Conservation (phyloP, 306 rosid species). For the Sophora flavescens region DNA sequence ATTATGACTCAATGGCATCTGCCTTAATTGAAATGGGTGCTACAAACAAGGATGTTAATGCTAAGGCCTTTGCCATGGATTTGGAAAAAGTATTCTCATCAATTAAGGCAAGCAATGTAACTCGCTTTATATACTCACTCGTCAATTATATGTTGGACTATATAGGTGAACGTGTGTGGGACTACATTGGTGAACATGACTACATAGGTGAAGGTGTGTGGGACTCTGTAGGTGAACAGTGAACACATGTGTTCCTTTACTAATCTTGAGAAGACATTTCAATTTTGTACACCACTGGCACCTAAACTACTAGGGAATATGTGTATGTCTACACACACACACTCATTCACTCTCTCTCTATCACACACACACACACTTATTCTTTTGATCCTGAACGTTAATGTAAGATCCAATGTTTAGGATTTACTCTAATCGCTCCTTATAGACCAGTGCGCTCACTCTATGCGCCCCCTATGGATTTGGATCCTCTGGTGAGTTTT, state of each 20-base stretch:
- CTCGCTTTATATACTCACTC: background rate
- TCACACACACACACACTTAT: background rate
- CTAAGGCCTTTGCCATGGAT: slow-evolving; percentile 80
- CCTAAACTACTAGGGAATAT: slow-evolving; percentile 16
- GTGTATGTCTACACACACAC: background rate
- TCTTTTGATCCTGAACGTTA: slow-evolving; percentile 10
- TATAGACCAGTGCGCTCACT: background rate
- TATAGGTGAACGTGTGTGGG: background rate
- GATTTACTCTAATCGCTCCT: slow-evolving; percentile 22
- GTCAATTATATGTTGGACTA: background rate
- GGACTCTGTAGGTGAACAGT: background rate
- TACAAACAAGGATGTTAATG: slow-evolving; percentile 71
- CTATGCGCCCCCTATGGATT: background rate
- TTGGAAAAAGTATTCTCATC: slow-evolving; percentile 85
- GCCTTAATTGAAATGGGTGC: slow-evolving; percentile 98
- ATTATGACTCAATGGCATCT: slow-evolving; percentile 93
- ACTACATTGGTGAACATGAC: too few species aligned
- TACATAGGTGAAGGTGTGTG: too few species aligned
- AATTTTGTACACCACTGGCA: slow-evolving; percentile 5
- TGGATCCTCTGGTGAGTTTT: slow-evolving; percentile 14
- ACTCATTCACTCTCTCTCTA: too few species aligned
- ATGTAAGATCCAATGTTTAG: slow-evolving; percentile 9
- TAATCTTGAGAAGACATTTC: slow-evolving; percentile 22
- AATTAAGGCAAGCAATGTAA: slow-evolving; percentile 70
- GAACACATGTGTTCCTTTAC: background rate